Base-by-base conservation (phyloP, 2,329 filamentous ascomycete species). In the Ceratocystis cacaofunesta region DNA sequence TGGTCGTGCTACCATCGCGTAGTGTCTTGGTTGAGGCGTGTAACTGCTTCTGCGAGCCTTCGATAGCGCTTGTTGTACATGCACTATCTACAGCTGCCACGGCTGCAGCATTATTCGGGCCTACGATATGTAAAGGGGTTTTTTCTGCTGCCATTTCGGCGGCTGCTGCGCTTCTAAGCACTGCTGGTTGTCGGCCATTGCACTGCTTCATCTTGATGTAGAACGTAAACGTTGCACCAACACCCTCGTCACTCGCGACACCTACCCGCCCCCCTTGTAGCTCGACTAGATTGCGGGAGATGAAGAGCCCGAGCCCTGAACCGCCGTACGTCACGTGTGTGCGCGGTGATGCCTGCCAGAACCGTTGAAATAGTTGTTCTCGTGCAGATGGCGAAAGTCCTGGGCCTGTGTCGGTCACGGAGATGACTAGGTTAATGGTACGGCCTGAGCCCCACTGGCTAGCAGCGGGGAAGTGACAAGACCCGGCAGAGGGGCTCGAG, bases 181-280 rank as follows among this genome's bases (percentile, higher is more conserved):
- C 28, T 30, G 28, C 30, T 32, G 30, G 30, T 32, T 32, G 30
- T 32, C 1, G 30, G 15, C 8, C 43, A 19, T 19, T 17, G 60
- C 78, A 84, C 75, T 81, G 85, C 70, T 84, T 83, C 64, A 83
- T 83, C 69, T 85, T 86, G 72, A 91, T 81, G 72, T 89, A 91
- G 72, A 92, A 91, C 32, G 84, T 86, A 73, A 91, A 91, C 0
- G 83, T 89, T 73, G 85, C 89, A 48, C 88, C 88, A 46, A 83
- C 78, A 12, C 85, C 87, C 66, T 84, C 80, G 68, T 82, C 77
- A 0, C 86, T 89, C 1, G 81, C 79, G 2, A 91, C 87, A 6
- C 87, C 87, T 65, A 91, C 89, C 71, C 90, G 86, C 1, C 88
- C 88, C 15, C 88, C 88, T 74, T 91, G 88, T 62, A 91, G 76